Conservation (phyloP, 768 basidiomycete genomes). For the Zangia roseola region DNA sequence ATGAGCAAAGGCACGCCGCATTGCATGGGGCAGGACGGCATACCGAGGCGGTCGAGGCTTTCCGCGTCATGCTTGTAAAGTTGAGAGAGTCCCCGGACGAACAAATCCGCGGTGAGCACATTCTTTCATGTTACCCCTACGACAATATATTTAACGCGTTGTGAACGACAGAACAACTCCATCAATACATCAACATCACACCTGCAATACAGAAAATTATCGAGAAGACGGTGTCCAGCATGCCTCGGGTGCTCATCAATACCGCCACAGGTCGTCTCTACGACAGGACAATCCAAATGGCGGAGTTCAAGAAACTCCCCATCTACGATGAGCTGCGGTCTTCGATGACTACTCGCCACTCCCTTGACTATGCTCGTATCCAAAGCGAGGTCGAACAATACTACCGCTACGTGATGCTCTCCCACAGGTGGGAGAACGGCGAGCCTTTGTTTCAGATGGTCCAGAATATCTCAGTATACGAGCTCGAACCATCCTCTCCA, state of each 20-base stretch:
- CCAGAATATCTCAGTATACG: conserved; percentile 1
- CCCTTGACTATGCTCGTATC: conserved; percentile 4
- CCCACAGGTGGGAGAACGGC: conserved; percentile 6
- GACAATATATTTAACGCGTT: not conserved
- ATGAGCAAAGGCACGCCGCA: not conserved
- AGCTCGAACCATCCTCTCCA: not conserved
- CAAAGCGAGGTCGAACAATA: not conserved
- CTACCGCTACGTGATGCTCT: conserved; percentile 5
- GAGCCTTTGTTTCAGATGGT: conserved; percentile 8
- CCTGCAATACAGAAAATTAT: not conserved
- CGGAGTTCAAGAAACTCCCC: conserved; percentile 2
- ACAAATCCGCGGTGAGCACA: not conserved
- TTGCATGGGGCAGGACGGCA: not conserved
- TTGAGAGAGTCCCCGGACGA: not conserved
- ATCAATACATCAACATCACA: conserved; percentile 1
- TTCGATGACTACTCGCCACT: not conserved
- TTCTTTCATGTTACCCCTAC: not conserved
- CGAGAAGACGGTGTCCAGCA: not conserved
- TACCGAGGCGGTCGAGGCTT: not conserved
- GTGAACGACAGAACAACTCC: not conserved
- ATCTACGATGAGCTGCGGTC: conserved; percentile 3
- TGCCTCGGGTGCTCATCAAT: conserved; percentile 10
- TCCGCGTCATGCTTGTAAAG: not conserved
- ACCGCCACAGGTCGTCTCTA: conserved; percentile 3
- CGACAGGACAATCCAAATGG: conserved; percentile 10